A percentile compares a stretch with the other conserved stretches of the same genome.
These are phyloP conservation scores for Talaromyces sp. DNA, from an alignment of 2,329 filamentous ascomycete species.

Conservation along the genomic window DNA sequence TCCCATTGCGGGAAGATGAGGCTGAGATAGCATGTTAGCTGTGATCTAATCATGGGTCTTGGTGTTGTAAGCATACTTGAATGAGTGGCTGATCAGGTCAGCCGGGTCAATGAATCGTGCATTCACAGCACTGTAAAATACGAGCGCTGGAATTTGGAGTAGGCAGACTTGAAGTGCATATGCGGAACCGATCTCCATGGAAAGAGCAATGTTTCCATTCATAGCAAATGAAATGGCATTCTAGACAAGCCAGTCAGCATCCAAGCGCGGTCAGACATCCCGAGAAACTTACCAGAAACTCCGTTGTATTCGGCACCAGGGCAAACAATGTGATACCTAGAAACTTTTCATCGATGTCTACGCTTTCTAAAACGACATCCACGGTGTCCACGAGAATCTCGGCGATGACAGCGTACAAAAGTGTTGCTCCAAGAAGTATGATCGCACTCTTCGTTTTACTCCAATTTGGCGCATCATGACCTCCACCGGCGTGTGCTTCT, in stretches of 20 bases:
- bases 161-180: conserved; percentile 96
- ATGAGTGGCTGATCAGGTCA: conserved; percentile 51
- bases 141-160: conserved; percentile 86
- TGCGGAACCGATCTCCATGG: conserved; percentile 97
- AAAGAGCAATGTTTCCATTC: conserved; percentile 98
- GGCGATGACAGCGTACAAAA: conserved; percentile 94
- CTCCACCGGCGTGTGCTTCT: conserved; percentile 55
- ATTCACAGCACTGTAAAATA: conserved; percentile 82
- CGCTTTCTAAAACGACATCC: conserved; percentile 87
- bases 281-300: conserved; percentile 71
- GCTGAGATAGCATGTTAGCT: conserved; percentile 36
- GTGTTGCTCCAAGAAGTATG: conserved; percentile 80
- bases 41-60: conserved; percentile 9
- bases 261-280: neutral
- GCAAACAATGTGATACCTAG: conserved; percentile 95
- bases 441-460: conserved; percentile 84
- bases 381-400: conserved; percentile 97
- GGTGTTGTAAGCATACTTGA: conserved; percentile 44
- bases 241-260: conserved; percentile 39
- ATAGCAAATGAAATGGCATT: conserved; percentile 99
- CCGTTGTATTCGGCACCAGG: conserved; percentile 94
- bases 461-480: conserved; percentile 99
- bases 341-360: conserved; percentile 95
- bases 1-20: conserved; percentile 99
- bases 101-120: conserved; percentile 54